phyloP scores from a whole-genome alignment of 73 alveolate species.

The Stentor coeruleus region DNA sequence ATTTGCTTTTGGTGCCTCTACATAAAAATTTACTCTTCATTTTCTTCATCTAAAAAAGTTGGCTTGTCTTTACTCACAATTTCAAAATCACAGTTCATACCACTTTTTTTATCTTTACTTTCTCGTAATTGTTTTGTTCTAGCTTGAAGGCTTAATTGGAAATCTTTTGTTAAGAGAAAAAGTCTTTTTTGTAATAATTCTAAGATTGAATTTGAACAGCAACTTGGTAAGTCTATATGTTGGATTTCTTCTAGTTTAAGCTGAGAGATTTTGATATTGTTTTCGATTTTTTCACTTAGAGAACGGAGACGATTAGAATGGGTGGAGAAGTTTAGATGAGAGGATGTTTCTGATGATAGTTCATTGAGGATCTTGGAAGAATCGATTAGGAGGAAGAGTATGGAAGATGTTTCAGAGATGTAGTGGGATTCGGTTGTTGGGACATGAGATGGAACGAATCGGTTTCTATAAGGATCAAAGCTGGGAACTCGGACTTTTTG shows the following conservation, averaged over 20 bases:
- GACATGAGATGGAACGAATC: background rate
- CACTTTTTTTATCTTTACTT: background rate
- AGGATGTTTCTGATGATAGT: background rate
- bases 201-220: background rate
- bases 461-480: background rate
- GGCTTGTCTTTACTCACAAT: conserved; percentile 11
- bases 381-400: background rate
- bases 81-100: background rate
- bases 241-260: conserved; percentile 2
- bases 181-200: background rate
- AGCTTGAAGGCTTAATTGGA: background rate
- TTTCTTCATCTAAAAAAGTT: conserved; percentile 2
- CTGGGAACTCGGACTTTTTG: background rate
- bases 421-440: background rate
- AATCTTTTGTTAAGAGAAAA: background rate
- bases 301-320: background rate
- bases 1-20: background rate
- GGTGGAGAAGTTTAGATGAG: background rate
- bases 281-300: conserved; percentile 9
- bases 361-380: background rate
- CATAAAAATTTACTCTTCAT: background rate
- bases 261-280: background rate
- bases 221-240: background rate
- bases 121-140: conserved; percentile 2
- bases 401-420: background rate